phyloP scores from a whole-genome alignment of 208 protist genomes.

The Acanthamoeba lenticulata region DNA sequence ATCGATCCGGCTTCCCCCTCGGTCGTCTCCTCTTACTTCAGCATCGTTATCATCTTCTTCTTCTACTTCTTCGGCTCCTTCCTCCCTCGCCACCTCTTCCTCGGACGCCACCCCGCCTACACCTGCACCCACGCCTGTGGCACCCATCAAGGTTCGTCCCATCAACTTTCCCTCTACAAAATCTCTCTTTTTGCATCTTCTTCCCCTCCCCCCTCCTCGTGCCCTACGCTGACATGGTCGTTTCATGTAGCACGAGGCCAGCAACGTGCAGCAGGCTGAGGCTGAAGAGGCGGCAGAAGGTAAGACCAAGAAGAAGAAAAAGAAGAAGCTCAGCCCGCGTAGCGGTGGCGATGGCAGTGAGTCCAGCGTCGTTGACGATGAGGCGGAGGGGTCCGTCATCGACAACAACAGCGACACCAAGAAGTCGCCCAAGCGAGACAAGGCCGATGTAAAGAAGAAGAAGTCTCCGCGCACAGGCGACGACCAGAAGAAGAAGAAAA shows the following conservation, averaged over 20 bases:
- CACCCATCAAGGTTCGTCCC: neutral
- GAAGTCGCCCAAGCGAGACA: neutral
- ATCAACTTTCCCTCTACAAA: no score
- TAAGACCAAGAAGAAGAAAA: neutral
- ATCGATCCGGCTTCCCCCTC: neutral
- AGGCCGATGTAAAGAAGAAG: neutral
- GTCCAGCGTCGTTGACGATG: no score
- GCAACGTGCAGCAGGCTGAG: neutral
- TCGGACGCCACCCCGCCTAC: neutral
- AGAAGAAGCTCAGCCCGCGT: no score
- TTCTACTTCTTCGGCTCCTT: no score
- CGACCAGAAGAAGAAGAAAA: constrained; percentile 6
- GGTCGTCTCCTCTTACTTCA: neutral
- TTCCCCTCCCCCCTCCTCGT: no score
- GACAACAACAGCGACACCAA: neutral
- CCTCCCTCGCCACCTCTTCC: neutral
- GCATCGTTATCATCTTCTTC: no score
- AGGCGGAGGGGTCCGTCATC: neutral
- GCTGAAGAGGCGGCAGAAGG: neutral
- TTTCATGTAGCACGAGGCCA: neutral
- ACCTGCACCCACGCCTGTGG: neutral
- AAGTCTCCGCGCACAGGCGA: neutral
- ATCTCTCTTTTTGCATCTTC: no score
- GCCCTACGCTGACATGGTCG: neutral
- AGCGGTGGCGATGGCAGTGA: no score